phyloP scores from a whole-genome alignment of 202 grass and related monocot genomes.

The Sporobolus alterniflorus region DNA sequence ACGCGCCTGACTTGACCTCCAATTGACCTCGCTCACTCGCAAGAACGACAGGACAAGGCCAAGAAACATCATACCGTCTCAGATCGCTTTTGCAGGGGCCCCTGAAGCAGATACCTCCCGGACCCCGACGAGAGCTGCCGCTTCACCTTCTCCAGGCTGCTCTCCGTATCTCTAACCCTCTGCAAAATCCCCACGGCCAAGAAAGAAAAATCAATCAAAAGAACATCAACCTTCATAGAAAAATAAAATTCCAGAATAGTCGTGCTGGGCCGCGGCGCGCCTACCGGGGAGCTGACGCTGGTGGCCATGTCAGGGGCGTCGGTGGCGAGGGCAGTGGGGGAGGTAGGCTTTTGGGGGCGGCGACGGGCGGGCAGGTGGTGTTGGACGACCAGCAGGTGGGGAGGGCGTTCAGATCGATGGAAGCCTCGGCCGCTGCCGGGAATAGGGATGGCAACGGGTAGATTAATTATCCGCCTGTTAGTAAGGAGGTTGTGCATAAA shows the following conservation, averaged over 20 bases:
- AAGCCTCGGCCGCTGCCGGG: slow-evolving; percentile 28
- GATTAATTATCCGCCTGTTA: too few relatives aligned
- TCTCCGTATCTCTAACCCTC: slow-evolving; percentile 60
- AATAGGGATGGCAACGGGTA: too few relatives aligned
- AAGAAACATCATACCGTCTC: slow-evolving; percentile 75
- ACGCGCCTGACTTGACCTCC: neutral
- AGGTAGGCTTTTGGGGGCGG: slow-evolving; percentile 45
- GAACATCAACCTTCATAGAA: neutral
- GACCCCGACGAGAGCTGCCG: slow-evolving; percentile 83
- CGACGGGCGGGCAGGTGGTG: slow-evolving; percentile 37
- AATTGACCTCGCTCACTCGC: neutral
- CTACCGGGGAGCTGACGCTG: slow-evolving; percentile 85
- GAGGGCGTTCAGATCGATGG: slow-evolving; percentile 54
- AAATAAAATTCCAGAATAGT: neutral
- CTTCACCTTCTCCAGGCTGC: slow-evolving; percentile 96
- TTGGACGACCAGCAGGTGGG: slow-evolving; percentile 52
- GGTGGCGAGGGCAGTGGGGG: neutral
- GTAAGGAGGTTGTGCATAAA: too few relatives aligned
- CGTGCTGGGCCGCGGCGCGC: neutral
- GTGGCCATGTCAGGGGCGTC: slow-evolving; percentile 59
- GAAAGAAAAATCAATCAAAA: slow-evolving; percentile 23
- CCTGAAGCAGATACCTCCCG: slow-evolving; percentile 88
- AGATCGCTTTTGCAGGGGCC: slow-evolving; percentile 94
- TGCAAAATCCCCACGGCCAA: slow-evolving; percentile 22
- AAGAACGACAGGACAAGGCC: neutral